Evolutionary conservation across 805 yeast species (phyloP).

Genomic region (Teunomyces pallodes): DNA sequence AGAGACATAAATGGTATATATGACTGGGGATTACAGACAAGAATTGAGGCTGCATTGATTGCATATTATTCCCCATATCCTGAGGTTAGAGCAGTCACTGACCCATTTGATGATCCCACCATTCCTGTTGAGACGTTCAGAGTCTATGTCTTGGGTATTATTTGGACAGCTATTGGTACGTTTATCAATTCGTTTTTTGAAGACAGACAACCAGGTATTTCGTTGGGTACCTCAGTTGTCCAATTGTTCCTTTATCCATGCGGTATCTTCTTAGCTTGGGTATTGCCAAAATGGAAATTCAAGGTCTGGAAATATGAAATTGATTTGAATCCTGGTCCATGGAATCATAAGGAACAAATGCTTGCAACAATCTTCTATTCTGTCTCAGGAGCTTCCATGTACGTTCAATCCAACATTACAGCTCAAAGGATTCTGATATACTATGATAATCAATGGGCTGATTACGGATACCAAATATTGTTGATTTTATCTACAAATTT

Average conservation of each 20-base stretch:
- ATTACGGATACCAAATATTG: conserved; percentile 14
- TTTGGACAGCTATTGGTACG: conserved; percentile 55
- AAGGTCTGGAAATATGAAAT: conserved; percentile 9
- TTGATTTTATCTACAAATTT: conserved; percentile 13
- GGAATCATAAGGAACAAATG: conserved; percentile 65
- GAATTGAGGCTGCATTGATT: conserved; percentile 37
- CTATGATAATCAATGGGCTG: conserved; percentile 24
- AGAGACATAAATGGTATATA: conserved; percentile 4
- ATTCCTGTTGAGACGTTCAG: conserved; percentile 41
- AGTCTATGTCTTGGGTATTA: conserved; percentile 50
- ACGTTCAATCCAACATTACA: conserved; percentile 17
- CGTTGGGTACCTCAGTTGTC: conserved; percentile 40
- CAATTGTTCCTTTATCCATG: conserved; percentile 47
- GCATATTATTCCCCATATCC: conserved; percentile 42
- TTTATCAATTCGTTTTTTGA: conserved; percentile 55
- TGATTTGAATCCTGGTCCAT: conserved; percentile 58
- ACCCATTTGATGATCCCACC: conserved; percentile 35
- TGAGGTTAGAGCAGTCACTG: conserved; percentile 38
- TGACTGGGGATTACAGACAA: conserved; percentile 36
- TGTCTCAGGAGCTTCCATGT: conserved; percentile 28
- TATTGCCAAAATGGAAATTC: conserved; percentile 34
- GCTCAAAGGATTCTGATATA: conserved; percentile 21
- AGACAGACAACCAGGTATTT: conserved; percentile 51
- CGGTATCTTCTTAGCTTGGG: conserved; percentile 32
- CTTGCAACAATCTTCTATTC: conserved; percentile 48